Evolutionary conservation across 2,329 filamentous ascomycete species (phyloP), one percentile per base, ranked within the genome.

Genomic region (Phyllosticta citriasiana): DNA sequence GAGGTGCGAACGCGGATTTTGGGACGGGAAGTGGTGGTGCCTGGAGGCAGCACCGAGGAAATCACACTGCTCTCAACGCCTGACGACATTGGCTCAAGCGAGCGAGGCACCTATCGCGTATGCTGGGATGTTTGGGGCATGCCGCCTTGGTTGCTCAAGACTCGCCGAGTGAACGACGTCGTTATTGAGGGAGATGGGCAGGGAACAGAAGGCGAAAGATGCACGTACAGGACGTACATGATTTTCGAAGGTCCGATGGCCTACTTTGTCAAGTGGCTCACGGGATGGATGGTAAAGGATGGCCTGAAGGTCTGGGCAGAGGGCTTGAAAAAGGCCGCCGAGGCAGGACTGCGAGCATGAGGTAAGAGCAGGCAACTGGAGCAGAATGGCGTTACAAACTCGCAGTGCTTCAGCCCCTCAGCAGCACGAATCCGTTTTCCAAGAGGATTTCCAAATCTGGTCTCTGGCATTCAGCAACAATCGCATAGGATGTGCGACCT

Each of bases 301-400:
- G 57, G 59, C 19, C 53, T 57, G 55, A 35, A 57, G 25, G 47
- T 57, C 51, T 58, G 57, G 62, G 56, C 35, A 2, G 54, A 58
- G 33, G 52, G 40, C 12, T 27, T 63, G 55, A 63, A 63, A 35
- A 52, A 24, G 30, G 59, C 54, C 22, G 59, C 58, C 4, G 61
- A 62, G 47, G 51, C 9, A 12, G 35, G 56, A 16, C 40, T 47
- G 16, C n/a, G 40, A n/a, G 40, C 16, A 47, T 47, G n/a, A 47
- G 40, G 40, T 19, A 47, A n/a, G 14, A 2, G 40, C 40, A 47
- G n/a, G 40, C 14, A n/a, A 30, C 27, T 6, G 90, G 89, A 1
- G 92, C 90, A 0, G 91, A 96, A 71, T 90, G 66, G 56, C 10
- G 14, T 26, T 54, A 14, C 53, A 2, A 4, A 26, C 3, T 25